Evolutionary conservation across 306 rosid species (phyloP).

Genomic region (Nissolia schottii): DNA sequence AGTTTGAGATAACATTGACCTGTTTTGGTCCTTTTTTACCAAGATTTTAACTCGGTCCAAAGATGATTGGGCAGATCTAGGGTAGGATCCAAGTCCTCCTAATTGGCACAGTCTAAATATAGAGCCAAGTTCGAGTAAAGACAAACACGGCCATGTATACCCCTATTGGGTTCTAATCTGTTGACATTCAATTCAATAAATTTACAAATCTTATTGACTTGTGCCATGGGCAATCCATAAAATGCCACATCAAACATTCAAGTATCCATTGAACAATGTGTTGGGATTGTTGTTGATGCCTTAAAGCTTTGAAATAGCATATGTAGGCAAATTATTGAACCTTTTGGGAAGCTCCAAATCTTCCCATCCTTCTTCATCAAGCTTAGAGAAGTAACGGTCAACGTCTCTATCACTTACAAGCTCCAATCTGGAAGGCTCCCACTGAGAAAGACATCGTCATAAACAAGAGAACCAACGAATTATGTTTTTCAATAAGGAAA

Average conservation of each 20-base stretch:
- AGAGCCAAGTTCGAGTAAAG: too few species aligned
- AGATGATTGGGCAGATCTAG: too few species aligned
- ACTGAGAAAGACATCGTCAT: conserved; percentile 29
- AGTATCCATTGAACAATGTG: background rate
- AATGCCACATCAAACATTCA: background rate
- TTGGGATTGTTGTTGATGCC: background rate
- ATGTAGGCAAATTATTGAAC: conserved; percentile 57
- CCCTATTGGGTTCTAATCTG: background rate
- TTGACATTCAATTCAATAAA: background rate
- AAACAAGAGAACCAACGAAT: conserved; percentile 7
- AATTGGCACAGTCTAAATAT: too few species aligned
- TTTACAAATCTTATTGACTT: background rate
- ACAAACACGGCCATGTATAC: too few species aligned
- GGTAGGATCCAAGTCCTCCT: too few species aligned
- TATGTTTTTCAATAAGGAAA: background rate
- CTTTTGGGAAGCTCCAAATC: conserved; percentile 76
- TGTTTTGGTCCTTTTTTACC: too few species aligned
- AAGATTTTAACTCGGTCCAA: too few species aligned
- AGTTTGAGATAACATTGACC: too few species aligned
- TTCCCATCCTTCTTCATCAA: conserved; percentile 66
- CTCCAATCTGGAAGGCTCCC: conserved; percentile 65
- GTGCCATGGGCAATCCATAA: background rate
- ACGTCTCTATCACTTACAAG: conserved; percentile 43
- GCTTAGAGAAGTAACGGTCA: conserved; percentile 49
- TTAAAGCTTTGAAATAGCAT: conserved; percentile 77